Conservation (phyloP, 768 basidiomycete species). For the Coprinopsis cinerea region DNA sequence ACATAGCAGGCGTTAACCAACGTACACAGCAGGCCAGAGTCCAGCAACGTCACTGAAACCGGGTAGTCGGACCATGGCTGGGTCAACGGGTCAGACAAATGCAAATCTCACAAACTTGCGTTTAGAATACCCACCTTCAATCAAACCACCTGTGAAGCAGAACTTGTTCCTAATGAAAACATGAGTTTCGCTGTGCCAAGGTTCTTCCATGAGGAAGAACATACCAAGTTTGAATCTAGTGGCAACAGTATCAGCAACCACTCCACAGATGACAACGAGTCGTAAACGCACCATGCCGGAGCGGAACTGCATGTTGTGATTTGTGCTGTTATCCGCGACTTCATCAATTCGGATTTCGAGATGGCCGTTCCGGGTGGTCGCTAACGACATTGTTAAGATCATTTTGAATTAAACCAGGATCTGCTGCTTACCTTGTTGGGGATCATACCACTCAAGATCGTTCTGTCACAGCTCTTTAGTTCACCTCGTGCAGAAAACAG, state of each 20-base stretch:
- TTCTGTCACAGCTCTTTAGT: slow-evolving; percentile 20
- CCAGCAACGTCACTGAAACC: no score
- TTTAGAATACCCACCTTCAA: slow-evolving; percentile 35
- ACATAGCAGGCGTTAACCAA: neutral
- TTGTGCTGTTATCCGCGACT: slow-evolving; percentile 27
- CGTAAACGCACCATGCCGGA: slow-evolving; percentile 40
- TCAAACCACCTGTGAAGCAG: slow-evolving; percentile 75
- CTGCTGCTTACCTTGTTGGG: slow-evolving; percentile 34
- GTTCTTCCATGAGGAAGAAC: slow-evolving; percentile 2
- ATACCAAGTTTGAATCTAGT: slow-evolving; percentile 29
- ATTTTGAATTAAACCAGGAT: no score
- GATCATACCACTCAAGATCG: slow-evolving; percentile 79
- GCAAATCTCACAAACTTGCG: slow-evolving; percentile 27
- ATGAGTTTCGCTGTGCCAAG: neutral
- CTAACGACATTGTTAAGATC: slow-evolving; percentile 19
- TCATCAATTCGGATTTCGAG: slow-evolving; percentile 63
- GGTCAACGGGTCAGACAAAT: neutral
- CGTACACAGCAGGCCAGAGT: slow-evolving; percentile 32
- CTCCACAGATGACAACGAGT: neutral
- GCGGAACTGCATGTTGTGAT: slow-evolving; percentile 67
- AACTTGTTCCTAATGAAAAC: slow-evolving; percentile 58
- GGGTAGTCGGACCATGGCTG: slow-evolving; percentile 5
- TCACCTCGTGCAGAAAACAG: neutral
- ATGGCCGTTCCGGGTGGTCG: slow-evolving; percentile 64
- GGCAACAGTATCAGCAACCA: neutral